Evolutionary conservation across 2,329 filamentous ascomycete genomes (phyloP).

Genomic region (Thermochaetoides dissita): DNA sequence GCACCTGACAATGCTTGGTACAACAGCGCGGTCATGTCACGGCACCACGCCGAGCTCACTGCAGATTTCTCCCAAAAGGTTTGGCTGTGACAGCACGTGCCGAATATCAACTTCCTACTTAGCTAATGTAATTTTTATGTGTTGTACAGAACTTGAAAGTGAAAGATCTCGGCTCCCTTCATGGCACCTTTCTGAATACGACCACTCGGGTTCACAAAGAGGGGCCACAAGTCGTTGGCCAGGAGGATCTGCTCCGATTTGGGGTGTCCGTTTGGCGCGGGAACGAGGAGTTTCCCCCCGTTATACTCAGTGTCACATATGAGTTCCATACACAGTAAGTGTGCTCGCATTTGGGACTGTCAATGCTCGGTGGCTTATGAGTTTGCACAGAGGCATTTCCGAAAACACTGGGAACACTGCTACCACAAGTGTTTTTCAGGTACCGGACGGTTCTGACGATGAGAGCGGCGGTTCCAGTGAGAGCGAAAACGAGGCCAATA

Average conservation of each 20-base stretch:
- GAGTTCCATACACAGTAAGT: no score
- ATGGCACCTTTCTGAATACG: conserved; percentile 36
- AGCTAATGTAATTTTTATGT: no score
- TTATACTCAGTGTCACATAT: conserved; percentile 8
- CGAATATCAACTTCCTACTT: no score
- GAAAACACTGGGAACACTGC: not conserved
- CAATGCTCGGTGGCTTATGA: no score
- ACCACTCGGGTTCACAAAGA: conserved; percentile 11
- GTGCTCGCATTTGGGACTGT: no score
- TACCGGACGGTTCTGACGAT: conserved; percentile 16
- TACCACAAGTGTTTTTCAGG: conserved; percentile 14
- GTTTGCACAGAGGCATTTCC: no score
- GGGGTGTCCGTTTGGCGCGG: conserved; percentile 26
- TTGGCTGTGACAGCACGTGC: no score
- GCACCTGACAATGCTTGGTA: conserved; percentile 46
- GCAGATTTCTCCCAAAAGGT: conserved; percentile 21
- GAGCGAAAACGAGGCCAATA: conserved; percentile 1
- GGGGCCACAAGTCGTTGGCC: conserved; percentile 13
- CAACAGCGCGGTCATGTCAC: conserved; percentile 58
- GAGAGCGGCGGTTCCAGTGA: conserved; percentile 12
- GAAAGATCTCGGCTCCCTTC: conserved; percentile 34
- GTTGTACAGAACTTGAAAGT: conserved; percentile 28
- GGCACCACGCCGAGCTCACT: conserved; percentile 46
- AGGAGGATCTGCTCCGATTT: conserved; percentile 26
- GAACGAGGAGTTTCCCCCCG: conserved; percentile 19